These are phyloP conservation scores for Teratosphaeria nubilosa DNA, from an alignment of 2,329 filamentous ascomycete species.

Conservation along the genomic window DNA sequence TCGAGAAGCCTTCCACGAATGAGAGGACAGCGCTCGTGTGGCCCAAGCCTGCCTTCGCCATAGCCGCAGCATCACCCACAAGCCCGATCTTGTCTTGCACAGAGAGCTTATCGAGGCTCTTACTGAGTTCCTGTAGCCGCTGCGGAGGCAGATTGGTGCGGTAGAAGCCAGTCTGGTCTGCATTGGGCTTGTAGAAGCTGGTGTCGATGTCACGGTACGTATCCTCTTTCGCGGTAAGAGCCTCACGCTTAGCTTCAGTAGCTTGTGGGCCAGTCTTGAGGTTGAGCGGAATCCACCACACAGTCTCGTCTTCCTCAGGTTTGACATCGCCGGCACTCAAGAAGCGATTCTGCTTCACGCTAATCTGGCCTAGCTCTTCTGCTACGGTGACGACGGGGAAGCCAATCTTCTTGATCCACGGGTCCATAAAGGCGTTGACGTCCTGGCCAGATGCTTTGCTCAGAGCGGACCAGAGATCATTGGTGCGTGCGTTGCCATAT, in stretches of 20 bases:
- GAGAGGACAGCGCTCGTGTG: conserved; percentile 72
- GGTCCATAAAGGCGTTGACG: conserved; percentile 77
- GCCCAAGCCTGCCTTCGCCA: conserved; percentile 78
- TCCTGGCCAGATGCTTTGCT: conserved; percentile 81
- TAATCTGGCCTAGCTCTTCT: conserved; percentile 74
- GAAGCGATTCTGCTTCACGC: conserved; percentile 78
- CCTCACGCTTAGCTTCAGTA: conserved; percentile 51
- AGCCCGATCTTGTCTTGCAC: conserved; percentile 88
- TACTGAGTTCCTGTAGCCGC: conserved; percentile 69
- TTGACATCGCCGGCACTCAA: conserved; percentile 84
- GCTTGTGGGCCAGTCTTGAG: conserved; percentile 65
- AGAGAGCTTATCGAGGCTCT: conserved; percentile 63
- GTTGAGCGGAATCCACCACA: conserved; percentile 91
- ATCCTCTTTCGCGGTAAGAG: conserved; percentile 66
- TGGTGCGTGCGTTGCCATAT: conserved; percentile 83
- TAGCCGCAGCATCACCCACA: conserved; percentile 77
- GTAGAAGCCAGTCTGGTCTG: conserved; percentile 80
- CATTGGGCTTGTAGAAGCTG: conserved; percentile 89
- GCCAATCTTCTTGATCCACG: conserved; percentile 92
- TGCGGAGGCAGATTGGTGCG: conserved; percentile 86
- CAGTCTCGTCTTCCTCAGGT: conserved; percentile 79
- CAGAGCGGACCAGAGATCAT: conserved; percentile 81
- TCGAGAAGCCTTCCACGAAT: conserved; percentile 73
- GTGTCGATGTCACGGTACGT: conserved; percentile 65
- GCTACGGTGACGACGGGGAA: conserved; percentile 82